phyloP scores from a whole-genome alignment of 768 basidiomycete genomes.

The Lentinula detonsa region DNA sequence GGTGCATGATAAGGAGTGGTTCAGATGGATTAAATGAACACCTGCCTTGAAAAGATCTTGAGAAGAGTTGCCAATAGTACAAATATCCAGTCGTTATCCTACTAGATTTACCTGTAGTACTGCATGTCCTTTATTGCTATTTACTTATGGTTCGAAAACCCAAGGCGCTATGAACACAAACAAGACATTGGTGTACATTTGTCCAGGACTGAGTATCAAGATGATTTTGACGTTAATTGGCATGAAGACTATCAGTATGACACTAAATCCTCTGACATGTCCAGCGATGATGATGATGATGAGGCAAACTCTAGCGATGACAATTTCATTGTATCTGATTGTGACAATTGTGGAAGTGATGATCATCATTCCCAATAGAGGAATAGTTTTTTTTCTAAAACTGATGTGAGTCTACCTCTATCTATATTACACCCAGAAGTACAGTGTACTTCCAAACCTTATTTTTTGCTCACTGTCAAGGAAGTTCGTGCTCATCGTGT shows the following conservation, averaged over 20 bases:
- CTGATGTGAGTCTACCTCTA: background rate
- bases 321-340: background rate
- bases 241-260: background rate
- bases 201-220: background rate
- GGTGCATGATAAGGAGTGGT: background rate
- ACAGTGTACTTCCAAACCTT: too few species aligned
- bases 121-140: slow-evolving; percentile 5
- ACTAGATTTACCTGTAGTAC: background rate
- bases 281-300: background rate
- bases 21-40: background rate
- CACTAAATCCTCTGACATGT: background rate
- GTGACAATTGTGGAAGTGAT: background rate
- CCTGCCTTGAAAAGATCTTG: background rate
- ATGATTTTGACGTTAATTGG: background rate
- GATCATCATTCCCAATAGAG: background rate
- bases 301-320: background rate
- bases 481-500: too few species aligned
- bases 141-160: slow-evolving; percentile 4
- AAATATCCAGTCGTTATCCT: background rate
- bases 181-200: slow-evolving; percentile 6
- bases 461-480: too few species aligned
- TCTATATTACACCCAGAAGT: too few species aligned
- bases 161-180: background rate
- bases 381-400: background rate
- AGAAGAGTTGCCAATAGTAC: background rate